phyloP scores from a whole-genome alignment of 2,329 filamentous ascomycete genomes.

The Xylariaceae sp. region DNA sequence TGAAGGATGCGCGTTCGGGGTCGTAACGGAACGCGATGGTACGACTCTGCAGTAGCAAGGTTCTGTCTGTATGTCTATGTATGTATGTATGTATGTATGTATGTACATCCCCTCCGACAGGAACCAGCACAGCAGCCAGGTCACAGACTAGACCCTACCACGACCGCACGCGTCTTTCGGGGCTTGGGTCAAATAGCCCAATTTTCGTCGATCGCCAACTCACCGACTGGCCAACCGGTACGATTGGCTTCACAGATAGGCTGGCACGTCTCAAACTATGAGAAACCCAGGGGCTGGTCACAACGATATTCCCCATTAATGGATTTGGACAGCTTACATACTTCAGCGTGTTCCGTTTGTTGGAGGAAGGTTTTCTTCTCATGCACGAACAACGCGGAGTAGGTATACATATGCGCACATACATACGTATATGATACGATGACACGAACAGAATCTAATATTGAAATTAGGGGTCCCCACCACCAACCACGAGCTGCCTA shows the following conservation, averaged over 20 bases:
- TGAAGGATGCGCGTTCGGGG: not conserved
- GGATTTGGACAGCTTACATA: not conserved
- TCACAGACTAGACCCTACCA: slow-evolving; percentile 3
- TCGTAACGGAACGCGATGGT: slow-evolving; percentile 18
- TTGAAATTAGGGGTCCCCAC: not conserved
- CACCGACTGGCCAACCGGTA: not conserved
- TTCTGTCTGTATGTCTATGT: slow-evolving; percentile 13
- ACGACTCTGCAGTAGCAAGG: slow-evolving; percentile 22
- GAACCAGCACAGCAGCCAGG: slow-evolving; percentile 23
- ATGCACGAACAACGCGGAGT: no score
- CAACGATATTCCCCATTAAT: not conserved
- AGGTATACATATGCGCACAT: not conserved
- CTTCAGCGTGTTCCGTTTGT: no score
- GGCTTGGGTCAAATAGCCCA: not conserved
- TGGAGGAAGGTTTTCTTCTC: no score
- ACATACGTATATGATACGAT: not conserved
- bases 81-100: no score
- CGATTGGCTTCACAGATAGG: not conserved
- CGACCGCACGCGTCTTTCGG: not conserved
- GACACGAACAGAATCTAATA: not conserved
- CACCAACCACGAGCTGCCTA: not conserved
- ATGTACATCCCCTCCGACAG: slow-evolving; percentile 17
- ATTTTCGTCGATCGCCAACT: not conserved
- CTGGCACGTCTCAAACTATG: not conserved
- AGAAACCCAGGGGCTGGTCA: not conserved